Evolutionary conservation across 139 green algal genomes (phyloP).

Genomic region (Tetraselmis striata): DNA sequence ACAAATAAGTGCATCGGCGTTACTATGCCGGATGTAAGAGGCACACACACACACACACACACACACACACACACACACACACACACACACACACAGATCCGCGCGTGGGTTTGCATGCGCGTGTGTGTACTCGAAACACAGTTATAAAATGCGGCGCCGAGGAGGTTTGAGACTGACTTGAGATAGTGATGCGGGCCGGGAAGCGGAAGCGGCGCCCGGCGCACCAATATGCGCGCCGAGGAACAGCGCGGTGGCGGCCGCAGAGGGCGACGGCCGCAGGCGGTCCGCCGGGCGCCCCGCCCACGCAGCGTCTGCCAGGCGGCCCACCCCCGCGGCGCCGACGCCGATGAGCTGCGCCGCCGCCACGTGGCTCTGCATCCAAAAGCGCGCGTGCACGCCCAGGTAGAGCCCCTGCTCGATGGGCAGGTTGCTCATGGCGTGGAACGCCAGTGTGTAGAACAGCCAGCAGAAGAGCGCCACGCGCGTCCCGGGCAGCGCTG

Average conservation of each 20-base stretch:
- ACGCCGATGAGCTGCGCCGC: slow-evolving; percentile 1
- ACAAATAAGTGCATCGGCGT: too few relatives aligned
- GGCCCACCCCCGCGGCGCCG: not conserved
- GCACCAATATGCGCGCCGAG: not conserved
- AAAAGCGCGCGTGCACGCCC: slow-evolving; percentile 19
- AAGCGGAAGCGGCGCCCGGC: not conserved
- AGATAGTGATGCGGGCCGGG: not conserved
- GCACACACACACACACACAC: too few relatives aligned
- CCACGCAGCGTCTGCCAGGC: not conserved
- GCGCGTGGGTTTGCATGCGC: not conserved
- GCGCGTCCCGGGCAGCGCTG: not conserved
- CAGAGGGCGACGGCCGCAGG: not conserved
- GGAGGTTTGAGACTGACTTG: too few relatives aligned
- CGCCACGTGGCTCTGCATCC: slow-evolving; percentile 11
- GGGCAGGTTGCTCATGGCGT: slow-evolving; percentile 18
- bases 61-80: too few relatives aligned
- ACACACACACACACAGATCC: too few relatives aligned
- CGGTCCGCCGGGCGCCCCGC: not conserved
- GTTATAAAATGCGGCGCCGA: too few relatives aligned
- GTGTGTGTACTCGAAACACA: not conserved
- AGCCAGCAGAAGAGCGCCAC: not conserved
- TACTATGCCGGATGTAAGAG: too few relatives aligned
- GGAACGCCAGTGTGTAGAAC: slow-evolving; percentile 14
- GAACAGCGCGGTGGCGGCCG: not conserved
- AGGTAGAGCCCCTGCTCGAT: slow-evolving; percentile 13